phyloP scores from a whole-genome alignment of 2,329 filamentous ascomycete genomes.

The Aspergillus sp. region DNA sequence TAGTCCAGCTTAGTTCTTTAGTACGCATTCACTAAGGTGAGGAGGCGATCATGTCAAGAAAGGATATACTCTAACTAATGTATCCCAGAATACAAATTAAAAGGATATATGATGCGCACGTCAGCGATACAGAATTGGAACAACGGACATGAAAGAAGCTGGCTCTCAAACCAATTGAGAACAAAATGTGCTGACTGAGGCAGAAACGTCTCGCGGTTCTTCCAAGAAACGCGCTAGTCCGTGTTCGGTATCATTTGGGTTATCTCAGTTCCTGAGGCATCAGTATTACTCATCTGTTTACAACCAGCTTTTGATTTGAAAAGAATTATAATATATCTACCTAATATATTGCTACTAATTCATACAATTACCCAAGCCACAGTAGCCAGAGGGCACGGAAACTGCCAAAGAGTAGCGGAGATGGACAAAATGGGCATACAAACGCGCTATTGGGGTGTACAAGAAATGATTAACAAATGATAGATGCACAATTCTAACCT shows the following conservation, averaged over 20 bases:
- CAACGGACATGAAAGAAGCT: neutral
- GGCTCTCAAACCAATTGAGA: neutral
- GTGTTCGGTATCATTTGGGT: neutral
- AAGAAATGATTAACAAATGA: constrained; percentile 5
- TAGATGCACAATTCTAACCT: constrained; percentile 12
- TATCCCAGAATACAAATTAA: neutral
- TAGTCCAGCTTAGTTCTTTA: neutral
- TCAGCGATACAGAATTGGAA: neutral
- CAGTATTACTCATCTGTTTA: neutral
- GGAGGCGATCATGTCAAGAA: neutral
- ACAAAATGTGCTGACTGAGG: neutral
- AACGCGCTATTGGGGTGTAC: constrained; percentile 14
- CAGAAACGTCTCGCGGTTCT: neutral
- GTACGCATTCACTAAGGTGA: neutral
- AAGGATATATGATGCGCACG: neutral
- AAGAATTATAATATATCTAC: neutral
- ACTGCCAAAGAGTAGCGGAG: constrained; percentile 23
- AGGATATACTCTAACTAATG: neutral
- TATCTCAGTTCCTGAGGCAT: neutral
- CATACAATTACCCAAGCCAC: constrained; percentile 12
- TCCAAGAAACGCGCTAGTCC: constrained; percentile 17
- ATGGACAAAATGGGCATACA: constrained; percentile 5
- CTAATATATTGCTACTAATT: neutral
- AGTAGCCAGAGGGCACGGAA: constrained; percentile 26
- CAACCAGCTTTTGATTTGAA: neutral